Evolutionary conservation across 352 stramenopile genomes (phyloP), one percentile per base, ranked within the genome.

Genomic region (Phytopythium sindhum): DNA sequence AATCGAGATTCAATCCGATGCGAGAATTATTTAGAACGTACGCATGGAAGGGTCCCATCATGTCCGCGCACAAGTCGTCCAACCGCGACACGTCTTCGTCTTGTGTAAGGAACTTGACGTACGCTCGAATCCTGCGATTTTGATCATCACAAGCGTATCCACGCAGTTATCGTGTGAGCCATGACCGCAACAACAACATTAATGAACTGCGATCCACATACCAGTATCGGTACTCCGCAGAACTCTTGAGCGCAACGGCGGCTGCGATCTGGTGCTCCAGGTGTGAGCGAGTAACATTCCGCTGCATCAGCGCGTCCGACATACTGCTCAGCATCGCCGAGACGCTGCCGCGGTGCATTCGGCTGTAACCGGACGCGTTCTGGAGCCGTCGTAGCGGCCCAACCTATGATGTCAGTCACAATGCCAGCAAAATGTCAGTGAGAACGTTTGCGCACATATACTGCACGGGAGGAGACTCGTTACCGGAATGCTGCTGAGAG

Each of bases 171-270:
- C 24, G 54, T 35, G 37, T 33, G n/a, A 68, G 58, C 29, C 9
- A 45, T 28, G n/a, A 11, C 65, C 24, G 42, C 39, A 12, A 44
- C 26, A 2, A 28, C 33, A 42, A 31, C 29, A 33, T 31, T 39
- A n/a, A 42, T 45, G 26, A 15, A 14, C 6, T 14, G 3, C n/a
- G 23, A 54, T 15, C 15, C 3, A 57, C 70, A 35, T 69, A 95
- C 88, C 88, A 96, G 62, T 94, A 93, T 9, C 80, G 77, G 78
- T 93, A 96, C 73, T 96, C 88, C 15, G 63, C 60, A 1, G 77
- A 64, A 54, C 85, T 96, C 68, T 90, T 84, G 15, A 96, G 66
- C 9, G 82, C 72, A 2, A 90, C 56, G 0, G 81, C 65, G 21
- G 82, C 68, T 10, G 84, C 84, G 23, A 93, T 71, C 61, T 96